Evolutionary conservation across 1,139 yeast species (phyloP), one percentile per base, ranked within the genome.

Genomic region (Suhomyces coccinellae): DNA sequence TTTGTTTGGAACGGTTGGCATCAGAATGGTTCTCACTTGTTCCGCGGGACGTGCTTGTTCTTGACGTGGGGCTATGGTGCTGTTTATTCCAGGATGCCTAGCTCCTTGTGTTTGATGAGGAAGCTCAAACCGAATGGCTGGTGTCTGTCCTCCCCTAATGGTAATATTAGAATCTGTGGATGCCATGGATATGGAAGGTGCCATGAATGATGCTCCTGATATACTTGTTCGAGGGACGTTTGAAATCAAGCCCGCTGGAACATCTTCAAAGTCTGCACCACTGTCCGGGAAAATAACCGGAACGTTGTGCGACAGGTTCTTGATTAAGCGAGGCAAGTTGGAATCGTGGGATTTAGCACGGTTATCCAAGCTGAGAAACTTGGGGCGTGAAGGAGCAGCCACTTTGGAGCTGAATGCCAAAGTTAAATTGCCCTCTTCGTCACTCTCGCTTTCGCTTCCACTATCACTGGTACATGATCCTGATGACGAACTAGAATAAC

Each of bases 341-440:
- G 77, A 72, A 40, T 75, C 79, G 50, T 75, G 77, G 2, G 79
- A 74, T 49, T 65, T 68, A 5, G 78, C 70, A 35, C 79, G 56
- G 33, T 66, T 64, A 33, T 60, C 56, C 40, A 67, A 52, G 1
- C 66, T 51, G n/a, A 74, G 56, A 44, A 70, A 69, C 12, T 67
- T 67, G 2, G 79, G 77, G 26, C 71, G 54, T 3, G 66, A 47
- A 17, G 65, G 67, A 45, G 64, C 73, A 2, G 64, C 61, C 8
- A 73, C 65, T 49, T 74, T 71, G 3, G 77, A 71, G 2, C 78
- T 68, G 51, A 80, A 76, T 11, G 79, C 81, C 30, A 81, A 65
- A 0, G 83, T 80, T 49, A 81, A 61, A 53, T 80, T 78, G 1
- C 79, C 83, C 40, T 67, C 77, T 39, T 67, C 78, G 20, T 63